A percentile compares a stretch with the other conserved stretches of the same genome.
phyloP scores from a whole-genome alignment of 192 early-diverging fungal species.

The Entomortierella parvispora region DNA sequence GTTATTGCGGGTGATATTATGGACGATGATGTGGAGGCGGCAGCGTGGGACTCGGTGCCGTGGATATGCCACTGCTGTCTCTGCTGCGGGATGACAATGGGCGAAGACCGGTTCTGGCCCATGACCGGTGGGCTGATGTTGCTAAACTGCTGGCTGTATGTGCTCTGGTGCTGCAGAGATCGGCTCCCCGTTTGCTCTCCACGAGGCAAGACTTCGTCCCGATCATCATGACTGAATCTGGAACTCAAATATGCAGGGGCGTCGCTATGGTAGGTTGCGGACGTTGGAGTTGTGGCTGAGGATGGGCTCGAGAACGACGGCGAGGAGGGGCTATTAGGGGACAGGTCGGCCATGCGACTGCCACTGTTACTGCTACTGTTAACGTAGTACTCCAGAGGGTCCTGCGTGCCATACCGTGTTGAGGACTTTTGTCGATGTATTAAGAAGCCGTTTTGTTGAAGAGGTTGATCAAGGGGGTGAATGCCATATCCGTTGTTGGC shows the following conservation, averaged over 20 bases:
- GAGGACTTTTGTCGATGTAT: constrained; percentile 30
- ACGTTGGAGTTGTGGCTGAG: constrained; percentile 36
- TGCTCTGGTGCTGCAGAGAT: constrained; percentile 16
- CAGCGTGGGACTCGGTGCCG: not conserved
- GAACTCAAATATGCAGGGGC: constrained; percentile 16
- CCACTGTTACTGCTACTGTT: not conserved
- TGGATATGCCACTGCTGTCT: constrained; percentile 11
- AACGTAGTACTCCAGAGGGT: constrained; percentile 32
- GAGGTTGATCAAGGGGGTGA: too few species aligned
- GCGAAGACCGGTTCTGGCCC: constrained; percentile 23
- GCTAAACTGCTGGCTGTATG: not conserved
- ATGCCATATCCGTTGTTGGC: constrained; percentile 3
- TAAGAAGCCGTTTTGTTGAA: not conserved
- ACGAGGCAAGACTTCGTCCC: not conserved
- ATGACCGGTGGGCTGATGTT: not conserved
- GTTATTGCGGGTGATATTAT: constrained; percentile 8
- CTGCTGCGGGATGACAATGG: constrained; percentile 28
- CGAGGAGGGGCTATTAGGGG: constrained; percentile 25
- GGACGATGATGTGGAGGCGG: too few species aligned
- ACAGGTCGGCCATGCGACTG: constrained; percentile 5
- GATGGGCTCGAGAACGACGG: constrained; percentile 47
- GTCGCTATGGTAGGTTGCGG: constrained; percentile 21
- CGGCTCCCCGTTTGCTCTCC: too few species aligned
- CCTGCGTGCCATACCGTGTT: not conserved
- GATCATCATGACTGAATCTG: constrained; percentile 15